Base-by-base conservation (phyloP, 805 yeast species). In the Saccharomycopsis babjevae region DNA sequence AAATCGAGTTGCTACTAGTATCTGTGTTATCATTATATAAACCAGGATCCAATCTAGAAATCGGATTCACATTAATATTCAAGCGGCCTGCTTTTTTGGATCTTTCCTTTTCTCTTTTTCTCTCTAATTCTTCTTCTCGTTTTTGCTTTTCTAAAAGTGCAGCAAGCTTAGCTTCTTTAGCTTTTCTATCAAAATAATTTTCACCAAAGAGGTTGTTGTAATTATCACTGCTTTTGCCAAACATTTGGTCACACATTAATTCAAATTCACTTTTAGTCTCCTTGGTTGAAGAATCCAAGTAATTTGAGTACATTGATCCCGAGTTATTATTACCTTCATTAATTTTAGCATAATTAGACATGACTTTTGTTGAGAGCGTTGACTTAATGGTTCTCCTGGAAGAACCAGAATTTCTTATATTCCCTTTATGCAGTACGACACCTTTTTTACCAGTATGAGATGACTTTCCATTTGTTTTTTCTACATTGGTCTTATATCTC, bases 11-110 rank as follows among this genome's bases (percentile, higher is more conserved):
- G n/a, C 46, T 57, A 34, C 50, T 55, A 34, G 63, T 59, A 25
- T 60, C 62, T 39, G 57, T 57, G n/a, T 57, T 62, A 42, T 62
- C 64, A 43, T 62, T 59, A 10, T 60, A 54, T 57, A 63, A 59
- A 0, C 65, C 65, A 11, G 65, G 65, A 58, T 63, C 65, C n/a
- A 63, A 42, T 39, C 62, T 55, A 6, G 64, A 61, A 30, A 63
- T 42, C 16, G 65, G 65, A 16, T 50, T 57, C 16, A 40, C 56
- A 38, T 55, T 43, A 7, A 42, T 28, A 22, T 56, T 50, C 20
- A 58, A 8, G 8, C 60, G 42, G 6, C 34, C 57, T 43, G 50
- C 57, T 36, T 32, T 38, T 56, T 43, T 55, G n/a, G 43, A 18
- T 54, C 32, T 50, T 56, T 57, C 50, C 54, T 57, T 22, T 38